Conservation (phyloP, 2,329 filamentous ascomycete genomes). For the Colletotrichum horii region DNA sequence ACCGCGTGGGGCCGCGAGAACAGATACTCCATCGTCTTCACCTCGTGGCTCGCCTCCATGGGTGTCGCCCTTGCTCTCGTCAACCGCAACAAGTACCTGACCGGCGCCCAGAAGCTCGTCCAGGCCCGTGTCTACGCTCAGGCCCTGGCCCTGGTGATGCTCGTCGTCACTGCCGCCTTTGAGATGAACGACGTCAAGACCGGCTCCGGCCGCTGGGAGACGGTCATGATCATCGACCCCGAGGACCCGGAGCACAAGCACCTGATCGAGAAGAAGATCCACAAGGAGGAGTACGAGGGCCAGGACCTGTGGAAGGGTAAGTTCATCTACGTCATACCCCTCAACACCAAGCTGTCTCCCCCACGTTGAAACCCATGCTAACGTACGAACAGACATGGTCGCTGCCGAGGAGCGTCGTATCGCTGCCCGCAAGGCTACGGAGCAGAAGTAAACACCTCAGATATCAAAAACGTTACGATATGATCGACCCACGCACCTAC, state of each 20-base stretch:
- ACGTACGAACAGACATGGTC: constrained; percentile 74
- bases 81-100: constrained; percentile 76
- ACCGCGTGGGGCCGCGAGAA: constrained; percentile 79
- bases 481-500: neutral
- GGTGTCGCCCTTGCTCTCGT: constrained; percentile 76
- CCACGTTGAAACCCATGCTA: neutral
- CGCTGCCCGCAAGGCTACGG: constrained; percentile 37
- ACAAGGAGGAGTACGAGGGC: constrained; percentile 85
- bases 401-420: constrained; percentile 74
- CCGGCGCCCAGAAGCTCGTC: constrained; percentile 83
- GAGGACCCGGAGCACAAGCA: constrained; percentile 83
- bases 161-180: constrained; percentile 82
- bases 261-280: constrained; percentile 84
- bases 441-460: constrained; percentile 12
- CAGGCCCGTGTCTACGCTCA: constrained; percentile 96
- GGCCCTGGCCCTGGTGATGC: constrained; percentile 82
- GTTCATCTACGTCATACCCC: constrained; percentile 27
- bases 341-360: neutral
- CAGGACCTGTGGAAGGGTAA: constrained; percentile 92
- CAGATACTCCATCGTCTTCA: constrained; percentile 86
- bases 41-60: constrained; percentile 83
- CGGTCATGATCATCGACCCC: constrained; percentile 79
- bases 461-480: neutral
- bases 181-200: constrained; percentile 79
- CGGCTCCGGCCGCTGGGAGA: constrained; percentile 83